phyloP scores from a whole-genome alignment of 2,329 filamentous ascomycete genomes.

The Microcyclosporella mali region DNA sequence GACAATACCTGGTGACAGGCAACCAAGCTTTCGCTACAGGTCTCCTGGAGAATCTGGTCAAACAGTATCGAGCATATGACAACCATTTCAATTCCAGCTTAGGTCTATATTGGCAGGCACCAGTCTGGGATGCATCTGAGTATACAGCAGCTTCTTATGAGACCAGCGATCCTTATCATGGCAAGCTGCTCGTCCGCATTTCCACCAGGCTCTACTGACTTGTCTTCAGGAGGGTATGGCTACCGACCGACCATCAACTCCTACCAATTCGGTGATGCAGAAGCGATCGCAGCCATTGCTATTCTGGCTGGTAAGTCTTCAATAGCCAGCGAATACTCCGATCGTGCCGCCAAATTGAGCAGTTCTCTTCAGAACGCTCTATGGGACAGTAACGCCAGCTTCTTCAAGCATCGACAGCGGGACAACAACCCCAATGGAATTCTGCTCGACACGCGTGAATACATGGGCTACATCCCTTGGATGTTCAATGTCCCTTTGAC shows the following conservation, averaged over 20 bases:
- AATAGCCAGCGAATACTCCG: conserved; percentile 30
- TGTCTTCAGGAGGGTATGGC: conserved; percentile 33
- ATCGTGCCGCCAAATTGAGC: conserved; percentile 33
- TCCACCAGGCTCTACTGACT: not conserved
- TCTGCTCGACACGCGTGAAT: conserved; percentile 26
- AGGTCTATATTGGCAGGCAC: conserved; percentile 1
- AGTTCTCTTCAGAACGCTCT: conserved; percentile 32
- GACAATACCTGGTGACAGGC: not conserved
- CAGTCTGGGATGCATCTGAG: conserved; percentile 1
- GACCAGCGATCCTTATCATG: conserved; percentile 25
- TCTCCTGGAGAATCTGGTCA: conserved; percentile 1
- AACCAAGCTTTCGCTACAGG: not conserved
- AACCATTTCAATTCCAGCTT: not conserved
- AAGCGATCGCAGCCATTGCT: conserved; percentile 37
- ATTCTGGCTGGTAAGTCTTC: conserved; percentile 29
- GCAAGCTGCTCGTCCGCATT: conserved; percentile 33
- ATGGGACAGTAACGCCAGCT: conserved; percentile 33
- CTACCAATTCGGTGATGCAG: conserved; percentile 41
- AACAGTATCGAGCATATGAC: not conserved
- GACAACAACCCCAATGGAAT: conserved; percentile 13
- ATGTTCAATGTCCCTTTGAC: not conserved
- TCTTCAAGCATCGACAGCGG: conserved; percentile 28
- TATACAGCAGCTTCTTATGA: conserved; percentile 36
- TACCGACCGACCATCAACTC: conserved; percentile 41
- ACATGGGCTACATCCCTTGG: conserved; percentile 1